Conservation (phyloP, 2,329 filamentous ascomycete species). For the Alternaria solani region DNA sequence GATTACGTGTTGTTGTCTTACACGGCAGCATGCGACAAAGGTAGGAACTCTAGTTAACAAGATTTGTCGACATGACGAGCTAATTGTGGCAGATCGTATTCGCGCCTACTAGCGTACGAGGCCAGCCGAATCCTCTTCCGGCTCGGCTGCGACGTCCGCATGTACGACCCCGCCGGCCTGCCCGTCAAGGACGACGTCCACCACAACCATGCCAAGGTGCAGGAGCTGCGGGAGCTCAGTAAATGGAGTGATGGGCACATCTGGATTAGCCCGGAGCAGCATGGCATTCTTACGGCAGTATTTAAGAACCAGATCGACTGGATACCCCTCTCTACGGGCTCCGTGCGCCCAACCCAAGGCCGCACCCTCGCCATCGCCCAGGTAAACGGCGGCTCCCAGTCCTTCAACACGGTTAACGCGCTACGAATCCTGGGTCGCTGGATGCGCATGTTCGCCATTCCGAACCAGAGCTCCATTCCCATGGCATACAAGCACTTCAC, state of each 20-base stretch:
- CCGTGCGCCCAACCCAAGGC: constrained; percentile 71
- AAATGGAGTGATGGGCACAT: constrained; percentile 72
- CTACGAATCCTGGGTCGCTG: constrained; percentile 71
- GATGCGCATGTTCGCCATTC: constrained; percentile 74
- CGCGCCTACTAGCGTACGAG: constrained; percentile 67
- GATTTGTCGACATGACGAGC: not conserved
- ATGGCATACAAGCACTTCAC: constrained; percentile 70
- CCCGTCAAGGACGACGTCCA: constrained; percentile 70
- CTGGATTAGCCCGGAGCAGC: constrained; percentile 72
- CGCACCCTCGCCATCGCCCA: constrained; percentile 69
- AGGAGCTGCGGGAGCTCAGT: constrained; percentile 67
- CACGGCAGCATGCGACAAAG: constrained; percentile 66
- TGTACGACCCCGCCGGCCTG: constrained; percentile 66
- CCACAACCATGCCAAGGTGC: constrained; percentile 66
- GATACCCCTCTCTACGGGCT: constrained; percentile 69
- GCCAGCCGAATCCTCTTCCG: constrained; percentile 67
- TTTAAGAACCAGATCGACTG: constrained; percentile 77
- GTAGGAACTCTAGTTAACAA: constrained; percentile 13
- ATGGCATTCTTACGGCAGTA: constrained; percentile 70
- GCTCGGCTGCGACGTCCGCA: constrained; percentile 71
- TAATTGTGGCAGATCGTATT: constrained; percentile 62
- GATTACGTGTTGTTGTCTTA: constrained; percentile 64
- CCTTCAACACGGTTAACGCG: constrained; percentile 72
- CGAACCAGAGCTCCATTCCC: constrained; percentile 71
- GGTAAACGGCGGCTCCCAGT: constrained; percentile 71